phyloP scores from a whole-genome alignment of 1,284 basidiomycete genomes.

The Trichosporon sp. region DNA sequence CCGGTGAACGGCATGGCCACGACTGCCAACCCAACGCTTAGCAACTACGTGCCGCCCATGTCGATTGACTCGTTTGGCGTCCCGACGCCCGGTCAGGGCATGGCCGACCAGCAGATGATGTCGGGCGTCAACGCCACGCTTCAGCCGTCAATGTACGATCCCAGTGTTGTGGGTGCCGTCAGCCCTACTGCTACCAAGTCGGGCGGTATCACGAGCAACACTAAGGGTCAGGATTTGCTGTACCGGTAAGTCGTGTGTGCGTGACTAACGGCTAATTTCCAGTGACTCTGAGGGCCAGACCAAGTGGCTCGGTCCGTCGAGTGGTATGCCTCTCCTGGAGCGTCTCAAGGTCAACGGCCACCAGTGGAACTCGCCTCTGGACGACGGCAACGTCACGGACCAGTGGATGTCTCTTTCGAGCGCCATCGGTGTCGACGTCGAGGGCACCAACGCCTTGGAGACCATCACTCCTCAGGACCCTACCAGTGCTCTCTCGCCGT shows the following conservation, averaged over 20 bases:
- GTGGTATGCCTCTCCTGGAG: constrained; percentile 46
- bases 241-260: constrained; percentile 33
- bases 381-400: constrained; percentile 33
- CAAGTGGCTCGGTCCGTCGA: constrained; percentile 46
- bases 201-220: constrained; percentile 17
- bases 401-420: constrained; percentile 46
- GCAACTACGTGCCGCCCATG: constrained; percentile 30
- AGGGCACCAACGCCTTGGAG: constrained; percentile 25
- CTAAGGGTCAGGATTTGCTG: constrained; percentile 35
- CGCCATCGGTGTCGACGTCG: constrained; percentile 41
- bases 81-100: constrained; percentile 18
- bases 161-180: constrained; percentile 20
- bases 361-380: constrained; percentile 27
- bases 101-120: constrained; percentile 26
- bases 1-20: constrained; percentile 23
- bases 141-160: constrained; percentile 29
- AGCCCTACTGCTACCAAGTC: constrained; percentile 20
- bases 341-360: constrained; percentile 36
- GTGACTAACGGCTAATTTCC: neutral
- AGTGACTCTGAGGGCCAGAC: constrained; percentile 43
- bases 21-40: constrained; percentile 17
- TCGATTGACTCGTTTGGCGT: constrained; percentile 31
- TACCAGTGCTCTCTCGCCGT: constrained; percentile 26
- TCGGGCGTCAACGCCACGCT: constrained; percentile 28
- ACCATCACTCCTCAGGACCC: neutral